Evolutionary conservation across 2,329 filamentous ascomycete genomes (phyloP), one percentile per base, ranked within the genome.

Genomic region (Fusarium verticillioides): DNA sequence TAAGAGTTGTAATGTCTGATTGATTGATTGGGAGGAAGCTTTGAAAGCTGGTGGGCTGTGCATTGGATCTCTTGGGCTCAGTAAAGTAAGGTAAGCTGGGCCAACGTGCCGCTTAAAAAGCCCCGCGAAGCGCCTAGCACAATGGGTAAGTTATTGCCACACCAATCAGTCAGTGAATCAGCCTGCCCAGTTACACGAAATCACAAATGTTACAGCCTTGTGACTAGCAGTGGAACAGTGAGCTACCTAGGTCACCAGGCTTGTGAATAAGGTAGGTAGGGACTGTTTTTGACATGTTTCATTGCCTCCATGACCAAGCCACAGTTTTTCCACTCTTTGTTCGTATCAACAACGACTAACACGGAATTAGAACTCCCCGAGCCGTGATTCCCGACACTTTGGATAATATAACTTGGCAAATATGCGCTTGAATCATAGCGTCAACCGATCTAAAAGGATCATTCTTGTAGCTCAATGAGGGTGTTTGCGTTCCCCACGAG

Each of bases 81-180:
- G n/a, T 36, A 21, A 21, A 19, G 11, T 13, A 26, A 50, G 40
- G 65, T 68, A 67, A 68, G 64, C 65, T 62, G 15, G 44, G 44
- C 50, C 47, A 42, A 26, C 53, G 59, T 64, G 49, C 56, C 50
- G 54, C 64, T 50, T 44, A 61, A 68, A 68, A 68, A 44, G 66
- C 66, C 66, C 66, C 66, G 66, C 66, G 66, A 69, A 52, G 64
- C 58, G 66, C 66, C 66, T 69, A 54, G 34, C 50, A 52, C 34
- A 40, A 40, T 40, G 10, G 15, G 34, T 52, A 26, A 26, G 26
- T 26, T 26, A 36, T 53, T 47, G 62, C 65, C 42, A 58, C 56
- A 37, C 56, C n/a, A 37, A 30, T 30, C 23, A 34, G 50, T 44
- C 50, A 53, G 54, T 63, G 28, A 68, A 64, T 53, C 43, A 69